Conservation (phyloP, 2,329 filamentous ascomycete species). For the Colletotrichum sp. region DNA sequence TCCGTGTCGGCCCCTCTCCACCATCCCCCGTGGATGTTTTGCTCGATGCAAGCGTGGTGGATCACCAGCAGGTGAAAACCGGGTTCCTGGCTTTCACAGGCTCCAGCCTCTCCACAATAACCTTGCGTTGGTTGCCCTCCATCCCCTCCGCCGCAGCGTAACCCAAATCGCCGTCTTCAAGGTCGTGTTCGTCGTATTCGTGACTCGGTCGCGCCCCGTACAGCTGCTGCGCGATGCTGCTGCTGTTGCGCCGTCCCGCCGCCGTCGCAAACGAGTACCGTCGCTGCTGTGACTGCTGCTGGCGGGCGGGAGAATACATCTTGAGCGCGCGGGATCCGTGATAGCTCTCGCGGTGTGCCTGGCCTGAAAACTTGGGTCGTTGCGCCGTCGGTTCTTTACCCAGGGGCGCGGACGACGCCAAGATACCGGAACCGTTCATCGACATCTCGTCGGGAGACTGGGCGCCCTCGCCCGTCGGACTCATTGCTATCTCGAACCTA, state of each 20-base stretch:
- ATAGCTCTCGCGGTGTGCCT: slow-evolving; percentile 30
- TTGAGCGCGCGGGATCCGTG: slow-evolving; percentile 47
- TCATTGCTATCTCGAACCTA: slow-evolving; percentile 71
- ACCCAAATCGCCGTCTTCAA: slow-evolving; percentile 89
- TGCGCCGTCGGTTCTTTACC: slow-evolving; percentile 3
- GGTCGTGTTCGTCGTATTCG: slow-evolving; percentile 64
- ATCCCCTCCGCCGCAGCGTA: slow-evolving; percentile 94
- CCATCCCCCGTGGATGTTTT: neutral
- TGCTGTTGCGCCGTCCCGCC: slow-evolving; percentile 51
- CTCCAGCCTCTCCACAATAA: slow-evolving; percentile 95
- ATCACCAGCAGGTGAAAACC: slow-evolving; percentile 95
- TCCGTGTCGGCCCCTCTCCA: neutral
- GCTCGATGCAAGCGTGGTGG: slow-evolving; percentile 4
- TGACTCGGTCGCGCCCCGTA: slow-evolving; percentile 39
- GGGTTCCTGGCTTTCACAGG: slow-evolving; percentile 95
- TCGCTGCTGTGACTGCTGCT: slow-evolving; percentile 44
- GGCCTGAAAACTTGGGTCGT: slow-evolving; percentile 13
- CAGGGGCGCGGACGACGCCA: slow-evolving; percentile 7
- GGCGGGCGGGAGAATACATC: slow-evolving; percentile 50
- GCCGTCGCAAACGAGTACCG: slow-evolving; percentile 60
- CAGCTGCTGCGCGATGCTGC: slow-evolving; percentile 58
- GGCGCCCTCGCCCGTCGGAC: slow-evolving; percentile 44
- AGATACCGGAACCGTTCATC: slow-evolving; percentile 14
- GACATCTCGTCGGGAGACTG: slow-evolving; percentile 42
- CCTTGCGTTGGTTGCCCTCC: slow-evolving; percentile 89